Conservation (phyloP, 2,329 filamentous ascomycete species). For the Bertia moriformis region DNA sequence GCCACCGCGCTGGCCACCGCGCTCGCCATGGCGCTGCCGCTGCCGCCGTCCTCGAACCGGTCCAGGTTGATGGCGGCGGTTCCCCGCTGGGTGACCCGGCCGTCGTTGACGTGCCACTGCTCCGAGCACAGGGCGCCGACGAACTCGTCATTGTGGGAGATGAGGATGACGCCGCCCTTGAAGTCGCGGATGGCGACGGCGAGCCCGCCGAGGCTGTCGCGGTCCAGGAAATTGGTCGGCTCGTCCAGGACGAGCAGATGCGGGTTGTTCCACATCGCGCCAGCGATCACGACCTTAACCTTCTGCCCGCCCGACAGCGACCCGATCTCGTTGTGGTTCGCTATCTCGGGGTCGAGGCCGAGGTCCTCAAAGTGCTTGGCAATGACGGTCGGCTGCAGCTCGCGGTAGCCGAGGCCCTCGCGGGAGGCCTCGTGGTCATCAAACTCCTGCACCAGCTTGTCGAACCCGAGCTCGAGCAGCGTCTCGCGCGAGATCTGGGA, state of each 20-base stretch:
- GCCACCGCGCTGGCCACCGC: constrained; percentile 41
- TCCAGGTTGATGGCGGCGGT: constrained; percentile 59
- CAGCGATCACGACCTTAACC: constrained; percentile 94
- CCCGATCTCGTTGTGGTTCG: constrained; percentile 96
- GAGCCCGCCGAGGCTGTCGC: constrained; percentile 87
- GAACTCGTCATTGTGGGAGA: constrained; percentile 98
- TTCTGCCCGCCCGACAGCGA: constrained; percentile 94
- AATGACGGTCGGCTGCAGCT: constrained; percentile 84
- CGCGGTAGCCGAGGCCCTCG: constrained; percentile 90
- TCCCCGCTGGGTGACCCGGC: constrained; percentile 73
- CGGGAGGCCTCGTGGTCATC: constrained; percentile 98
- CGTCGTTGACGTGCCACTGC: constrained; percentile 88
- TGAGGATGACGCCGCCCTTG: constrained; percentile 97
- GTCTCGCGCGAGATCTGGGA: constrained; percentile 86
- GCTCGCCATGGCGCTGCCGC: constrained; percentile 39
- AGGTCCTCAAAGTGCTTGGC: constrained; percentile 97
- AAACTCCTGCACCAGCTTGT: constrained; percentile 91
- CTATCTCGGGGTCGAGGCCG: constrained; percentile 90
- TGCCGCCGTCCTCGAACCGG: constrained; percentile 68
- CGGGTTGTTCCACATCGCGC: constrained; percentile 98
- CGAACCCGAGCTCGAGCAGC: constrained; percentile 69
- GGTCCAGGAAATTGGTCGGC: constrained; percentile 97
- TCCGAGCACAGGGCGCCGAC: constrained; percentile 89
- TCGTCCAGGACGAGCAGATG: constrained; percentile 95
- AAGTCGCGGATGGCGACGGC: constrained; percentile 95